A percentile compares a stretch with the other conserved stretches of the same genome.
These are phyloP conservation scores for Pichia exigua DNA, from an alignment of 805 yeast species.

Conservation along the genomic window DNA sequence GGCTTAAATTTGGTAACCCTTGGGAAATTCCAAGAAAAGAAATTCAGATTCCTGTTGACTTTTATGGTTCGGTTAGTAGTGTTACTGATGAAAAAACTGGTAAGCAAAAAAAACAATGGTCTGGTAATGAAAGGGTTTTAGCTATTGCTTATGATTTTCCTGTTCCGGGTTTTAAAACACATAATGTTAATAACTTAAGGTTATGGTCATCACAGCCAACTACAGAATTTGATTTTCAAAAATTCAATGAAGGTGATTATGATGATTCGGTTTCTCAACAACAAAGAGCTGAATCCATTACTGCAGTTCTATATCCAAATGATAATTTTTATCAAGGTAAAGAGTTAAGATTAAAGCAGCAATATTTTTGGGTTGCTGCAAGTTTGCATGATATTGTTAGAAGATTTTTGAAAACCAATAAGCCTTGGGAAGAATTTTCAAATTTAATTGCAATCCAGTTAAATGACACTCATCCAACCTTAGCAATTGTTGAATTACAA, in stretches of 20 bases:
- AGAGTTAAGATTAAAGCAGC: constrained; percentile 88
- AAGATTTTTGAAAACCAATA: constrained; percentile 71
- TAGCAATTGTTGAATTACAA: constrained; percentile 84
- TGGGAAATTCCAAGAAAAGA: constrained; percentile 90
- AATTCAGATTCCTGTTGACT: constrained; percentile 83
- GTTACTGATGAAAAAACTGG: constrained; percentile 46
- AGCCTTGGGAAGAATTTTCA: constrained; percentile 76
- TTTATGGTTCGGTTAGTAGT: constrained; percentile 73
- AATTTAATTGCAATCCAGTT: constrained; percentile 86
- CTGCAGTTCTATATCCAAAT: constrained; percentile 89
- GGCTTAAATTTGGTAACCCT: constrained; percentile 84
- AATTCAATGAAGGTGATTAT: constrained; percentile 89
- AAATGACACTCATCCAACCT: constrained; percentile 91
- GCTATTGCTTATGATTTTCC: constrained; percentile 92
- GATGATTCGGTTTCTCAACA: constrained; percentile 74
- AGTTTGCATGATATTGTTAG: constrained; percentile 86
- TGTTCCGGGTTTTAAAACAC: constrained; percentile 80
- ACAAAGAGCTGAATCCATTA: constrained; percentile 85
- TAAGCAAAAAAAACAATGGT: constrained; percentile 59
- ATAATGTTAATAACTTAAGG: constrained; percentile 80
- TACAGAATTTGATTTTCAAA: constrained; percentile 81
- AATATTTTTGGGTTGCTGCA: constrained; percentile 95
- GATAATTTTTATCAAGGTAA: constrained; percentile 90
- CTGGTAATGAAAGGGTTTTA: constrained; percentile 80
- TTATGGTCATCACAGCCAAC: constrained; percentile 89